Evolutionary conservation across 257 asterid species (phyloP), one percentile per base, ranked within the genome.

Genomic region (Agastache rugosa): DNA sequence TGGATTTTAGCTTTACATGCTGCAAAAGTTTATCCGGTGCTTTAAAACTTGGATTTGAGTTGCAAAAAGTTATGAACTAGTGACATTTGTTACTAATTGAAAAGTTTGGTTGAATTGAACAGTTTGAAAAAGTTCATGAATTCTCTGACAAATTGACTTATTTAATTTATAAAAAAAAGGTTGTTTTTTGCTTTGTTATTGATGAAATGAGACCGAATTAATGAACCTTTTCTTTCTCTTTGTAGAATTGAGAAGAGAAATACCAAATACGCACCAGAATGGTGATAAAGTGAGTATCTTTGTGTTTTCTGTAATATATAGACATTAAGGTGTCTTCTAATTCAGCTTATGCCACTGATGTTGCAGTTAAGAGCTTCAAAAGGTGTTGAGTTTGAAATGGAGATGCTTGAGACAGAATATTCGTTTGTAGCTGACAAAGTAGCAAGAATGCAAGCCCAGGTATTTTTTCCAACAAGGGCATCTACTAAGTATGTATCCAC

Each of bases 371-470:
- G 75, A 76, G 85, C 88, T 78, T 74, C 96, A 58, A 91, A 90
- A 87, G 97, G 92, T 81, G 87, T 83, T 80, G 91, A 89, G 76
- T 77, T 93, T 61, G 97, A 90, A 84, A 53, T 81, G 75, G 96
- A 85, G 87, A 90, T 93, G 83, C 93, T 91, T 22, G 90, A 87
- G 80, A 87, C 92, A 48, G 98, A 93, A 78, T 89, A 90, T 89
- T 90, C 96, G 41, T 87, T 85, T 79, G 69, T 87, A 61, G 83
- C 85, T 23, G 96, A 92, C 78, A 90, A 93, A 91, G 87, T 90
- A 79, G 90, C 73, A 84, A 81, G 84, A 83, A 78, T 91, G 88
- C 93, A 91, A 80, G 90, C 86, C 71, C 88, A 88, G 97, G 98
- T 91, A 63, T 59, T 45, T 48, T 48, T 68, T 42, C 2, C 47